Evolutionary conservation across 768 basidiomycete species (phyloP).

Genomic region (Lentinula sp.): DNA sequence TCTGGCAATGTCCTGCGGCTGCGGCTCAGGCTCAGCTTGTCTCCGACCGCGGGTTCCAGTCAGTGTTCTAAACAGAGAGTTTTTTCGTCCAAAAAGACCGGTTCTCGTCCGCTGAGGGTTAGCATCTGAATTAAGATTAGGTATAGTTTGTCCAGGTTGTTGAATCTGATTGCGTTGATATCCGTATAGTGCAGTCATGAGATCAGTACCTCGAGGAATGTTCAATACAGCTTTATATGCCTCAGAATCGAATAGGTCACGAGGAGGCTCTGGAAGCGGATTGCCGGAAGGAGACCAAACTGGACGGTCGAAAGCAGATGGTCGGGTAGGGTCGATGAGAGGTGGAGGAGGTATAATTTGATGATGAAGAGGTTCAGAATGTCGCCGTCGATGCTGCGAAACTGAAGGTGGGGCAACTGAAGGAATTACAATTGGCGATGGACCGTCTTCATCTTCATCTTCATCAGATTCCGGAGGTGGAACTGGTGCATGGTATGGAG

Average conservation of each 20-base stretch:
- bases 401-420: background rate
- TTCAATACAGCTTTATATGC: constrained; percentile 52
- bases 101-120: constrained; percentile 13
- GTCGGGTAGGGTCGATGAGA: constrained; percentile 23
- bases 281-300: constrained; percentile 27
- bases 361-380: background rate
- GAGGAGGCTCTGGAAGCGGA: constrained; percentile 60
- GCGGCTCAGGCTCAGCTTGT: constrained; percentile 9
- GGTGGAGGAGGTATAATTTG: constrained; percentile 22
- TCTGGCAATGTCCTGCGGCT: constrained; percentile 4
- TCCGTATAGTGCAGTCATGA: constrained; percentile 27
- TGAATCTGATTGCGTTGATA: background rate
- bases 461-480: background rate
- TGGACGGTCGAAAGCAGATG: constrained; percentile 23
- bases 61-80: constrained; percentile 38
- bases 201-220: constrained; percentile 40
- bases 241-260: constrained; percentile 50
- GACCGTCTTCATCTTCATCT: background rate
- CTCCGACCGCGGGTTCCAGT: constrained; percentile 18
- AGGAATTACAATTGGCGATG: background rate
- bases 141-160: background rate
- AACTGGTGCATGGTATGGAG: constrained; percentile 3
- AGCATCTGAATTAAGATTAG: background rate
- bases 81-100: constrained; percentile 22
- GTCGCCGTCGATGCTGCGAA: background rate